Evolutionary conservation across 441 rosid species (phyloP).

Genomic region (Adansonia madagascariensis): DNA sequence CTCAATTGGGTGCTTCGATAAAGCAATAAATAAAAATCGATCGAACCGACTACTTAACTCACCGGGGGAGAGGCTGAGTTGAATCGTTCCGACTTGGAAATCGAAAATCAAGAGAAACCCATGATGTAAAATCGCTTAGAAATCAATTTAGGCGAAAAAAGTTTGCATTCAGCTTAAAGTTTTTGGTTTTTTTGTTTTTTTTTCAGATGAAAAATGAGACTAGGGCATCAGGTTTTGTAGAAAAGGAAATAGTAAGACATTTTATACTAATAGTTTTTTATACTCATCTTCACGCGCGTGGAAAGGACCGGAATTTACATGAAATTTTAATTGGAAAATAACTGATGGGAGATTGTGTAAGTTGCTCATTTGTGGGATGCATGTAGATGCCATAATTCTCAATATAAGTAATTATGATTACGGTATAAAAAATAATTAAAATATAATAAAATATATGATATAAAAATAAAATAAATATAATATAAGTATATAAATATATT

Average conservation of each 20-base stretch:
- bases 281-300: slow-evolving; percentile 15
- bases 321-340: too few species aligned
- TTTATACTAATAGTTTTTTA: not conserved
- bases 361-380: not conserved
- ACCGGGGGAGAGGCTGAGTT: slow-evolving; percentile 26
- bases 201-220: not conserved
- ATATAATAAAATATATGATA: not conserved
- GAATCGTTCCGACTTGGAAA: slow-evolving; percentile 14
- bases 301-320: not conserved
- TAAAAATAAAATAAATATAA: not conserved
- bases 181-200: not conserved
- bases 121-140: slow-evolving; percentile 26
- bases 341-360: too few species aligned
- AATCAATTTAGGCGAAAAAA: slow-evolving; percentile 19
- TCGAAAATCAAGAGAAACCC: slow-evolving; percentile 12
- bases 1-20: slow-evolving; percentile 21
- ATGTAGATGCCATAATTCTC: too few species aligned
- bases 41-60: slow-evolving; percentile 30
- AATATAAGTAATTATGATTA: too few species aligned
- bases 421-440: not conserved
- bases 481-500: not conserved
- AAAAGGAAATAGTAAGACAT: not conserved
- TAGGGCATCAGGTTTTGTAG: slow-evolving; percentile 4
- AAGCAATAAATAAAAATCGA: slow-evolving; percentile 18
- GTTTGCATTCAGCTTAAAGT: not conserved